Evolutionary conservation across 2,329 filamentous ascomycete genomes (phyloP).

Genomic region (Diplodia mutila): DNA sequence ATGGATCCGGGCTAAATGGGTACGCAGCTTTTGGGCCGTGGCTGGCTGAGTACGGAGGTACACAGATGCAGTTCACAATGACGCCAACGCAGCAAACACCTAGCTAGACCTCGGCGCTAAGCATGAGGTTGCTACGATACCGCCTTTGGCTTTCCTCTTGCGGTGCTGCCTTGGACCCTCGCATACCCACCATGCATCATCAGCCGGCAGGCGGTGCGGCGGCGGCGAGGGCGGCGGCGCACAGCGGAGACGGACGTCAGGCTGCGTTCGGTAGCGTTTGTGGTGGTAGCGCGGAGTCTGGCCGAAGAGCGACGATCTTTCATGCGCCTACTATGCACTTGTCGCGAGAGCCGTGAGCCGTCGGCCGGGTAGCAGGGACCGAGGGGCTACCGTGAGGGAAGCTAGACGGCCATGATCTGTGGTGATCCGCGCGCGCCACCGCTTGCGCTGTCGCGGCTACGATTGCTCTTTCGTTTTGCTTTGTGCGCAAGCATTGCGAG

Average conservation of each 20-base stretch:
- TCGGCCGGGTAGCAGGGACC: conserved; percentile 1
- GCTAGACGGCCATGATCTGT: background rate
- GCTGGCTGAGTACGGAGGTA: conserved; percentile 8
- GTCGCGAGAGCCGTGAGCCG: background rate
- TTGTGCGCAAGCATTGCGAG: background rate
- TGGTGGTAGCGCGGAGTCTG: conserved; percentile 9
- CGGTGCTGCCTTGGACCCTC: background rate
- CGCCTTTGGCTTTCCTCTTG: background rate
- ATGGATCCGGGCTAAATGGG: background rate
- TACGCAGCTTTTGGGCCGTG: conserved; percentile 3
- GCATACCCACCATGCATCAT: background rate
- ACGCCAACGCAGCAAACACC: background rate
- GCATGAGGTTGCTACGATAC: no score
- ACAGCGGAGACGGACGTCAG: conserved; percentile 5
- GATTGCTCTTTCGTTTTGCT: background rate
- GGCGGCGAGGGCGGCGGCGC: conserved; percentile 12
- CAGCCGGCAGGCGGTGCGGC: background rate
- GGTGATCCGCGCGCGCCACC: conserved; percentile 11
- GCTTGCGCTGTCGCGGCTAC: conserved; percentile 5
- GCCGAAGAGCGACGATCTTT: conserved; percentile 17
- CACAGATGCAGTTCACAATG: background rate
- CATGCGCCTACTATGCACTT: background rate
- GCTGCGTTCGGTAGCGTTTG: background rate
- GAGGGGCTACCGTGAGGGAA: background rate
- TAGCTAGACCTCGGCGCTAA: background rate